Percentiles rank a stretch among this genome's conserved stretches.
These are phyloP conservation scores for Seminavis robusta DNA, from an alignment of 108 stramenopile genomes.

Conservation along the genomic window DNA sequence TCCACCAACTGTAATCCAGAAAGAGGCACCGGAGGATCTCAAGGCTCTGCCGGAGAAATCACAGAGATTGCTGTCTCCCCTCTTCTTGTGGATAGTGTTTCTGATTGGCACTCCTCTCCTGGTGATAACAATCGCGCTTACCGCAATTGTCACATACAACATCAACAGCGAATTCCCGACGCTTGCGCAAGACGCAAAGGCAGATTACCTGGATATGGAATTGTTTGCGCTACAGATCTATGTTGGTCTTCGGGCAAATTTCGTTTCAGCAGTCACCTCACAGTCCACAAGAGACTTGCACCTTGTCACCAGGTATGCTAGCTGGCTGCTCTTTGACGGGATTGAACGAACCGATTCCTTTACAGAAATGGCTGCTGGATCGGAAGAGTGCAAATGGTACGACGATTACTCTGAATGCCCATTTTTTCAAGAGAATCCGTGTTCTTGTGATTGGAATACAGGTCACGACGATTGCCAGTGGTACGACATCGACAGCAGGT, in stretches of 20 bases:
- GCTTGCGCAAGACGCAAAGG: conserved; percentile 19
- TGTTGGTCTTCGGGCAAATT: conserved; percentile 1
- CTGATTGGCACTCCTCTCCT: conserved; percentile 38
- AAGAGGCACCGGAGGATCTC: too few species aligned
- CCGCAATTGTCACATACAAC: conserved; percentile 11
- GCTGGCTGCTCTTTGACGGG: conserved; percentile 42
- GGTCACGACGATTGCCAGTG: conserved; percentile 9
- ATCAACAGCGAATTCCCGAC: conserved; percentile 13
- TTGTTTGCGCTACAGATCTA: conserved; percentile 6
- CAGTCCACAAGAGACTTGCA: conserved; percentile 24
- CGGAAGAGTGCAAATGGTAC: conserved; percentile 33
- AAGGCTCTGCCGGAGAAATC: too few species aligned
- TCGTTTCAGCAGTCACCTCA: conserved; percentile 9
- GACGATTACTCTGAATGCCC: conserved; percentile 16
- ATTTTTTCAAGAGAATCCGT: conserved; percentile 22
- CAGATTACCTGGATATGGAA: conserved; percentile 16
- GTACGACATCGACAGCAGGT: not conserved
- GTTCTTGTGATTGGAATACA: conserved; percentile 49
- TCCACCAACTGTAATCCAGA: too few species aligned
- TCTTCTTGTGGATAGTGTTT: conserved; percentile 39
- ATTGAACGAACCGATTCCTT: conserved; percentile 21
- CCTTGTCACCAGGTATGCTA: conserved; percentile 28
- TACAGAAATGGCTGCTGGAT: conserved; percentile 9
- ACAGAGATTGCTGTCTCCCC: conserved; percentile 20
- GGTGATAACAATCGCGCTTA: conserved; percentile 19